Evolutionary conservation across 2,329 filamentous ascomycete species (phyloP).

Genomic region (Pyrenophora graminea): DNA sequence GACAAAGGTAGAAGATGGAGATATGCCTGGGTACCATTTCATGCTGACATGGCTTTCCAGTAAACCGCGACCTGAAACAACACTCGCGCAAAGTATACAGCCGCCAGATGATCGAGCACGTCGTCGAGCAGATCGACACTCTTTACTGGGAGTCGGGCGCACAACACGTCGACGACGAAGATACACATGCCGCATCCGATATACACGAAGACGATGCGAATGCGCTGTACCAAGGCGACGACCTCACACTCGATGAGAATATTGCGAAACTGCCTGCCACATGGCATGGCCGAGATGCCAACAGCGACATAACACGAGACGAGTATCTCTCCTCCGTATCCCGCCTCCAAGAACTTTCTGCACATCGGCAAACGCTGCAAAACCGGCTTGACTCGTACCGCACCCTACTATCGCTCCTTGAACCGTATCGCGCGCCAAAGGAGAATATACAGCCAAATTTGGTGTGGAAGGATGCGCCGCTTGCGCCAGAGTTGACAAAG

Average conservation of each 20-base stretch:
- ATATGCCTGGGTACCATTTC: background rate
- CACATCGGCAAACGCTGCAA: constrained; percentile 55
- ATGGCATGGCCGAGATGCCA: constrained; percentile 13
- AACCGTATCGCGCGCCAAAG: constrained; percentile 56
- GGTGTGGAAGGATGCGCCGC: constrained; percentile 65
- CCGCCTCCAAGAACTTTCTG: constrained; percentile 54
- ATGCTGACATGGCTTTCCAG: constrained; percentile 36
- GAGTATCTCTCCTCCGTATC: constrained; percentile 48
- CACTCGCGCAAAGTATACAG: constrained; percentile 70
- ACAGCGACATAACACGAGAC: constrained; percentile 29
- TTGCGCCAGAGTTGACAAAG: constrained; percentile 68
- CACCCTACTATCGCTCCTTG: constrained; percentile 56
- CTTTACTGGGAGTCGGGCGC: constrained; percentile 61
- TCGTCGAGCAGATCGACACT: constrained; percentile 72
- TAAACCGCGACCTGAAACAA: constrained; percentile 67
- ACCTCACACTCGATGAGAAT: constrained; percentile 41
- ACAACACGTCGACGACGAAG: constrained; percentile 33
- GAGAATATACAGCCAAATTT: constrained; percentile 66
- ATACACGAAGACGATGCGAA: constrained; percentile 48
- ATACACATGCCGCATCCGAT: constrained; percentile 33
- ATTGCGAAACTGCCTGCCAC: constrained; percentile 41
- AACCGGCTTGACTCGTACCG: constrained; percentile 54
- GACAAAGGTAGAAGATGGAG: constrained; percentile 50
- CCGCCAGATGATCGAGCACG: constrained; percentile 69
- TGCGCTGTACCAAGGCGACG: constrained; percentile 35